Conservation (phyloP, 2,329 filamentous ascomycete genomes). For the Paraphoma sp. region DNA sequence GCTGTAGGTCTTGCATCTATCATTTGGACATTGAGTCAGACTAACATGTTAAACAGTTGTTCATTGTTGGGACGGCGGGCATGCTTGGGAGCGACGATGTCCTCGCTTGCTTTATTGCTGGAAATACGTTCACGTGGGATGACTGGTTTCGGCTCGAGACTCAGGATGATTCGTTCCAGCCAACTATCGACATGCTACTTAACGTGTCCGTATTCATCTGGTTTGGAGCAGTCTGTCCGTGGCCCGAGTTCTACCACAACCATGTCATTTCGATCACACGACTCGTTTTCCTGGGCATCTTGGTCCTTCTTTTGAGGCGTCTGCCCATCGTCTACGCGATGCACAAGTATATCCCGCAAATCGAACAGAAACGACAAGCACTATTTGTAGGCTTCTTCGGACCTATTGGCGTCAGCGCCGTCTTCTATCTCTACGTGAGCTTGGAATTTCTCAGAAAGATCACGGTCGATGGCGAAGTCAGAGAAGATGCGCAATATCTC, state of each 20-base stretch:
- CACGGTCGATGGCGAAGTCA: slow-evolving; percentile 64
- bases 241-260: slow-evolving; percentile 73
- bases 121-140: slow-evolving; percentile 90
- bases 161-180: slow-evolving; percentile 88
- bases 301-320: slow-evolving; percentile 79
- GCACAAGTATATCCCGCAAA: slow-evolving; percentile 79
- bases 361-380: slow-evolving; percentile 75
- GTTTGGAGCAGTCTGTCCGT: slow-evolving; percentile 76
- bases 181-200: slow-evolving; percentile 92
- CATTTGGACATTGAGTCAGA: background rate
- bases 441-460: slow-evolving; percentile 72
- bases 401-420: slow-evolving; percentile 86
- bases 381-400: slow-evolving; percentile 92
- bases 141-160: slow-evolving; percentile 81
- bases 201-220: slow-evolving; percentile 90
- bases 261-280: slow-evolving; percentile 75
- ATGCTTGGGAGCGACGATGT: slow-evolving; percentile 90
- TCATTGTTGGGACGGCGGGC: slow-evolving; percentile 85
- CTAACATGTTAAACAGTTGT: slow-evolving; percentile 59
- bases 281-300: slow-evolving; percentile 73
- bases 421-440: slow-evolving; percentile 87
- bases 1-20: slow-evolving; percentile 59
- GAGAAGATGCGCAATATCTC: slow-evolving; percentile 71
- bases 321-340: slow-evolving; percentile 77
- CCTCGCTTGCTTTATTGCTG: slow-evolving; percentile 89